Evolutionary conservation across 2,329 filamentous ascomycete species (phyloP).

Genomic region (Xylariaceae sp.): DNA sequence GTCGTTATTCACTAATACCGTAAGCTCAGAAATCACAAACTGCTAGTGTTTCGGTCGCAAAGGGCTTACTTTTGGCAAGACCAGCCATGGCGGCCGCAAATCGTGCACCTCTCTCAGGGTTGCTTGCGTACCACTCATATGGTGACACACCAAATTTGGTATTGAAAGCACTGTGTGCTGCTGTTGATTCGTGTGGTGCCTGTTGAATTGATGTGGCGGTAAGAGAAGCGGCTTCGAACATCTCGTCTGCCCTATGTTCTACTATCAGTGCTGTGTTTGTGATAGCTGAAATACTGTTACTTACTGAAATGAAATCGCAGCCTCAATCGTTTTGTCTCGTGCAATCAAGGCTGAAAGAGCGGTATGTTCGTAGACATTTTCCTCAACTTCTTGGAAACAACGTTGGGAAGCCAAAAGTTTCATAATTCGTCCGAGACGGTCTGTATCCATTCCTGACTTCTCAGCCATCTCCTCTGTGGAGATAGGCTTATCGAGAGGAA

Average conservation of each 20-base stretch:
- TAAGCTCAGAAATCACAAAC: neutral
- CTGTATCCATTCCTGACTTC: constrained; percentile 11
- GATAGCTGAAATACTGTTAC: no score
- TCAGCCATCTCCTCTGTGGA: constrained; percentile 8
- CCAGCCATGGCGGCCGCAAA: constrained; percentile 16
- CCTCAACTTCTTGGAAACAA: constrained; percentile 14
- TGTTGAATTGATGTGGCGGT: constrained; percentile 8
- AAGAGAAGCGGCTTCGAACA: constrained; percentile 12
- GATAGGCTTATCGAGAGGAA: constrained; percentile 7
- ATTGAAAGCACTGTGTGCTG: constrained; percentile 10
- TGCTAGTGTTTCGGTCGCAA: neutral
- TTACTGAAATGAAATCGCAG: constrained; percentile 5
- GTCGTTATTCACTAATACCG: constrained; percentile 12
- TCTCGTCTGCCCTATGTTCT: constrained; percentile 14
- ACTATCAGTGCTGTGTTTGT: no score
- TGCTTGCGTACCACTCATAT: constrained; percentile 11
- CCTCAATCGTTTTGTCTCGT: constrained; percentile 10
- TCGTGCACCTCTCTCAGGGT: constrained; percentile 7
- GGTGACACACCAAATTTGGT: constrained; percentile 10
- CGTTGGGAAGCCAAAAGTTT: constrained; percentile 11
- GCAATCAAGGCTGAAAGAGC: constrained; percentile 11
- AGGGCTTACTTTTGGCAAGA: constrained; percentile 12
- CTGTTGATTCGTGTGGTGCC: constrained; percentile 2
- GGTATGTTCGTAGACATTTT: constrained; percentile 12
- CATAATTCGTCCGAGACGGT: constrained; percentile 12